Evolutionary conservation across 2,329 filamentous ascomycete species (phyloP), one percentile per base, ranked within the genome.

Genomic region (Epichloe gansuensis): DNA sequence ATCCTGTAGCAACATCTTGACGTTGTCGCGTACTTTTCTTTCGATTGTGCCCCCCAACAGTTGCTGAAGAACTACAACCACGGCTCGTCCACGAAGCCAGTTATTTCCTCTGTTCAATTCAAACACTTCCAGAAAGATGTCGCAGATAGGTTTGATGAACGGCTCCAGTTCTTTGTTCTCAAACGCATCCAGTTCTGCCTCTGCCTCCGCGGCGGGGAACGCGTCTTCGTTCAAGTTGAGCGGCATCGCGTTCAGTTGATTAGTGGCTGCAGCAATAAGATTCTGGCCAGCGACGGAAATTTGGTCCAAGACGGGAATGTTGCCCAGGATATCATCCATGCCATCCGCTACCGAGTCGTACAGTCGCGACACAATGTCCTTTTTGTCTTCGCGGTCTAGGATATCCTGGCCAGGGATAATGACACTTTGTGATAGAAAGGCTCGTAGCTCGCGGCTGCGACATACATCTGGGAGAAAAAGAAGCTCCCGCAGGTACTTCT

Each of bases 271-370:
- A 0, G 86, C 85, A 53, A 93, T 85, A 48, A 97, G 77, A 61
- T 90, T 96, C 64, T 97, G 91, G 0, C 91, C 91, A 6, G 93
- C 90, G 2, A 89, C 79, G 0, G 90, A 95, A 6, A 98, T 79
- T 65, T 97, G 93, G 61, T 98, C 93, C 34, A 98, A 77, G 0
- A 96, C 90, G 1, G 93, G 89, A 43, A 97, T 91, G 63, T 95
- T 97, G 52, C 93, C 93, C 3, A 98, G 74, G 51, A 98, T 94
- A 60, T 98, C 93, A 64, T 98, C 93, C 85, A 98, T 94, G 36
- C 94, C 93, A 63, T 98, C 93, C 0, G 91, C 87, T 23, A 98
- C 91, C 0, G 91, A 97, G 65, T 94, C 94, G 70, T 97, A 98
- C 47, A 98, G 82, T 4, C 93, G 83, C 0, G 88, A 89, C 57